These are phyloP conservation scores for Cynanchum wilfordii DNA, from an alignment of 257 asterid genomes.

Conservation along the genomic window DNA sequence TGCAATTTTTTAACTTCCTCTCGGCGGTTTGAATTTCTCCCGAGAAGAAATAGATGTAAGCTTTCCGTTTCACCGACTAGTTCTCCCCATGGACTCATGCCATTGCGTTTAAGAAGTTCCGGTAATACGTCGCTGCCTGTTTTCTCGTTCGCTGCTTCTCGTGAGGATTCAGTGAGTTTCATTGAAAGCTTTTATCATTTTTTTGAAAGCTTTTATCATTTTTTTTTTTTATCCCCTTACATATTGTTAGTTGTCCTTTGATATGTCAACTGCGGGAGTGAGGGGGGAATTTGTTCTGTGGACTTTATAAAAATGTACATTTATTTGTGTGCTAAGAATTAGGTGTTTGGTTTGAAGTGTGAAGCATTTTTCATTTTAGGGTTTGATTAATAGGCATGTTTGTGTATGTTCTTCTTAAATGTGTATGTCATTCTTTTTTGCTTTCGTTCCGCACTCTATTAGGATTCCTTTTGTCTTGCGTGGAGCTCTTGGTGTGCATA, in stretches of 20 bases:
- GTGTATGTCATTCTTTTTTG: neutral
- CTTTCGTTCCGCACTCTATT: too few species aligned
- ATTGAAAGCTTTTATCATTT: neutral
- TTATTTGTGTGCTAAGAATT: too few species aligned
- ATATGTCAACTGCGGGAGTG: neutral
- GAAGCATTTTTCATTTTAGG: neutral
- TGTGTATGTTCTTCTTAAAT: neutral
- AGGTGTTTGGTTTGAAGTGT: neutral
- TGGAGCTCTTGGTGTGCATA: neutral
- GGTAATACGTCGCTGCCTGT: constrained; percentile 33
- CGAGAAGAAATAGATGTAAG: constrained; percentile 7
- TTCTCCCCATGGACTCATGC: constrained; percentile 19
- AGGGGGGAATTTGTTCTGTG: neutral
- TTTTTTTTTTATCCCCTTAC: neutral
- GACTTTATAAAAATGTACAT: too few species aligned
- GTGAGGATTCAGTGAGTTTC: constrained; percentile 64
- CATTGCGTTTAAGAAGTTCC: constrained; percentile 10
- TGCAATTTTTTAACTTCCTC: constrained; percentile 14
- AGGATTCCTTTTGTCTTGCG: neutral
- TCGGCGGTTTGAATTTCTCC: constrained; percentile 12
- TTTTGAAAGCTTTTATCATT: too few species aligned
- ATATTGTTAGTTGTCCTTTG: neutral
- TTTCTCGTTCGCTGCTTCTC: constrained; percentile 58
- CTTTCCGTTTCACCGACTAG: constrained; percentile 24
- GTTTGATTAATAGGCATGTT: neutral